These are phyloP conservation scores for Saccharomycodes ludwigii DNA, from an alignment of 805 yeast species.

Conservation along the genomic window DNA sequence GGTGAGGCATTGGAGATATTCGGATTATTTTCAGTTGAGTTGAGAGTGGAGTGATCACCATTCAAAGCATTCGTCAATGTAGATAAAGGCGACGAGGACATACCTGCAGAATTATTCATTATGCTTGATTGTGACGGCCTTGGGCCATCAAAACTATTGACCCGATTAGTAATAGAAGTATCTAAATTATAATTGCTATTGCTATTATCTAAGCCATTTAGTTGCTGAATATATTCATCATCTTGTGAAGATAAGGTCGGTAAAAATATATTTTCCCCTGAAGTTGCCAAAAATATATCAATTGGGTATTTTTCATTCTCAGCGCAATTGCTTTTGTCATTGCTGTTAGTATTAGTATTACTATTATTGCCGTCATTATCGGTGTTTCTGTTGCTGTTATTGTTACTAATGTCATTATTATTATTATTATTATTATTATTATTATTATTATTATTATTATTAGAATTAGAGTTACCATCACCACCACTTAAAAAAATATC, in stretches of 20 bases:
- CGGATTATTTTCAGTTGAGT: too few relatives aligned
- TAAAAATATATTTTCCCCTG: conserved; percentile 24
- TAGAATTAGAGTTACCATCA: too few relatives aligned
- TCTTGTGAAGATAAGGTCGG: conserved; percentile 20
- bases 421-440: too few relatives aligned
- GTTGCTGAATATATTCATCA: conserved; percentile 18
- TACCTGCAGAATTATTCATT: conserved; percentile 1
- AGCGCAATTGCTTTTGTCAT: neutral
- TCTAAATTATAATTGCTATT: conserved; percentile 7
- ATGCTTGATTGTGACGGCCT: conserved; percentile 1
- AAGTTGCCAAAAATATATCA: conserved; percentile 20
- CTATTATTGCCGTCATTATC: too few relatives aligned
- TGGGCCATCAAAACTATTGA: neutral
- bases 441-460: too few relatives aligned
- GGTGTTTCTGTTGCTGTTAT: too few relatives aligned
- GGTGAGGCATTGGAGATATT: conserved; percentile 14
- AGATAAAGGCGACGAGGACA: neutral
- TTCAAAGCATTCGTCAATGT: neutral
- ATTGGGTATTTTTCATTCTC: conserved; percentile 1
- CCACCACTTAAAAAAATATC: too few relatives aligned
- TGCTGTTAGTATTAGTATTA: too few relatives aligned
- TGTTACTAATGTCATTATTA: conserved; percentile 10
- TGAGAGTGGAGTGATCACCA: neutral
- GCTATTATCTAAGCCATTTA: conserved; percentile 13
- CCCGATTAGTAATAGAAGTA: neutral